Evolutionary conservation across 2,329 filamentous ascomycete species (phyloP).

Genomic region (Fusarium beomiforme): DNA sequence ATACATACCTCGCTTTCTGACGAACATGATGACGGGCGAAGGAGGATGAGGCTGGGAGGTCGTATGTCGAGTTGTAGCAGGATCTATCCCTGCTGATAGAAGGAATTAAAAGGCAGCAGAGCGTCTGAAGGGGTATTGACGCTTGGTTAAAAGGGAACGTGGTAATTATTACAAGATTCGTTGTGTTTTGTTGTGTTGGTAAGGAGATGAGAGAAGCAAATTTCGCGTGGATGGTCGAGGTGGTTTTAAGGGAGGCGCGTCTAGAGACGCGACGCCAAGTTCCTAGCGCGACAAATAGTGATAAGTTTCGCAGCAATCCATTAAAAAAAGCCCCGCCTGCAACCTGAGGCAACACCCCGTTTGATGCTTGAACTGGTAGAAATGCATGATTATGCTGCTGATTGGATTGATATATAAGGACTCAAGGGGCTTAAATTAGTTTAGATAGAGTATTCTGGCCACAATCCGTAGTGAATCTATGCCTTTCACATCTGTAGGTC

Average conservation of each 20-base stretch:
- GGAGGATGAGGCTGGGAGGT: slow-evolving; percentile 32
- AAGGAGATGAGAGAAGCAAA: slow-evolving; percentile 39
- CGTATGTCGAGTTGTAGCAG: slow-evolving; percentile 34
- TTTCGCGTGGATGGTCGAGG: slow-evolving; percentile 40
- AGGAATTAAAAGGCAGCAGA: slow-evolving; percentile 39
- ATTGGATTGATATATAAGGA: slow-evolving; percentile 8
- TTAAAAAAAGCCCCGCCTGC: slow-evolving; percentile 42
- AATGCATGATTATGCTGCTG: not conserved
- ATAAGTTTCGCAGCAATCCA: slow-evolving; percentile 38
- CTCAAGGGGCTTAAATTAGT: not conserved
- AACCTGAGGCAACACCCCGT: slow-evolving; percentile 42
- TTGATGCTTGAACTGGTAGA: slow-evolving; percentile 15
- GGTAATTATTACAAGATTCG: slow-evolving; percentile 21
- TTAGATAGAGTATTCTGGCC: not conserved
- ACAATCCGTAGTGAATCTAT: not conserved
- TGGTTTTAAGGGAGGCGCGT: slow-evolving; percentile 53
- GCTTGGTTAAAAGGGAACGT: slow-evolving; percentile 28
- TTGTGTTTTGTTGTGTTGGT: slow-evolving; percentile 36
- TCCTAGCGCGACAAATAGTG: slow-evolving; percentile 47
- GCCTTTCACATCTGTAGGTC: not conserved
- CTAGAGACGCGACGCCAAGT: slow-evolving; percentile 48
- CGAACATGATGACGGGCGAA: slow-evolving; percentile 62
- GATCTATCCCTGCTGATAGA: slow-evolving; percentile 39
- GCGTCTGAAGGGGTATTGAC: slow-evolving; percentile 24
- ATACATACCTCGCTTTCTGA: slow-evolving; percentile 70